phyloP scores from a whole-genome alignment of 345 rosid species.

The Brassica juncea region DNA sequence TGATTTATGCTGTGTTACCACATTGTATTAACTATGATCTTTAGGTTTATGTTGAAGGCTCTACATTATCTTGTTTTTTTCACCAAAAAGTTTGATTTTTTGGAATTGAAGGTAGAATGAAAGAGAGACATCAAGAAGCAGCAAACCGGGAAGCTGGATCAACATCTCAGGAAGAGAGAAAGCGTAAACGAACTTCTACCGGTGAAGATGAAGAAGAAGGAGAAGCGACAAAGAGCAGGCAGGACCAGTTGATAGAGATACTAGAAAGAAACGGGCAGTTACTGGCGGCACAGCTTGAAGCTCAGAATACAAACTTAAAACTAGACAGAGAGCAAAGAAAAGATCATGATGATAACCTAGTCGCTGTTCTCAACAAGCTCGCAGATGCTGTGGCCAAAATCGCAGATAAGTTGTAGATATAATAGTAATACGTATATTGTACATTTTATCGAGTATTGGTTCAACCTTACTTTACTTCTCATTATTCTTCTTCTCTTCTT shows the following conservation, averaged over 20 bases:
- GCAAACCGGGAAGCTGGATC: constrained; percentile 57
- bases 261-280: constrained; percentile 76
- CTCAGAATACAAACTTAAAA: constrained; percentile 66
- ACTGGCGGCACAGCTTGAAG: constrained; percentile 79
- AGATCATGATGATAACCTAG: constrained; percentile 64
- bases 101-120: constrained; percentile 48
- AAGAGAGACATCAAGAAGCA: constrained; percentile 50
- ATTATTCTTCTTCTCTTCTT: neutral
- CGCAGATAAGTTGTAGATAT: constrained; percentile 77
- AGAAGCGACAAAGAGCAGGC: constrained; percentile 50
- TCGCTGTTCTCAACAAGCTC: constrained; percentile 80
- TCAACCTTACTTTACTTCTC: constrained; percentile 2
- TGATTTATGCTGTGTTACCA: neutral
- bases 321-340: constrained; percentile 87
- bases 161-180: constrained; percentile 60
- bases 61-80: neutral
- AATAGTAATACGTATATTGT: neutral
- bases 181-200: constrained; percentile 56
- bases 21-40: neutral
- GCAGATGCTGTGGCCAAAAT: constrained; percentile 87
- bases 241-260: constrained; percentile 55
- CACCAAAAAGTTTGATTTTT: constrained; percentile 4
- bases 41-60: neutral
- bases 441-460: constrained; percentile 10
- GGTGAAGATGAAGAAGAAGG: constrained; percentile 21